These are phyloP conservation scores for Ballota nigra DNA, from an alignment of 257 asterid species.

Conservation along the genomic window DNA sequence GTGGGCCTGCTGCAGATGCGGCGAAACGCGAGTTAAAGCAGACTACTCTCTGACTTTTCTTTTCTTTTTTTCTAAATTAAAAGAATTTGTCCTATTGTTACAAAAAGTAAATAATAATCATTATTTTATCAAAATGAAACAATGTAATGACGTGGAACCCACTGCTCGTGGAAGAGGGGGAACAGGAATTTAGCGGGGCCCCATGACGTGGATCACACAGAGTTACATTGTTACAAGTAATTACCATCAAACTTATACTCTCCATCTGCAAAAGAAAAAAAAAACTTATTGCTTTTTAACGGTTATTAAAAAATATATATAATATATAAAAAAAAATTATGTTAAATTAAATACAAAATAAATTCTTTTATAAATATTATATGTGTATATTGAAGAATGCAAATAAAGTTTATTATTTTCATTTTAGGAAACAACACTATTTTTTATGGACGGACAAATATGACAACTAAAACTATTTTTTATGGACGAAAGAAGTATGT, in stretches of 20 bases:
- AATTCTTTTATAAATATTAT: too few species aligned
- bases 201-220: slow-evolving; percentile 27
- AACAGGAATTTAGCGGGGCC: slow-evolving; percentile 18
- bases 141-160: slow-evolving; percentile 29
- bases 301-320: too few species aligned
- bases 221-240: not conserved
- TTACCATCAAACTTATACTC: not conserved
- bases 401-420: too few species aligned
- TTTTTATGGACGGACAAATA: too few species aligned
- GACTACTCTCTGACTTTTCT: not conserved
- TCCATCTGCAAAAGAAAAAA: too few species aligned
- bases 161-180: slow-evolving; percentile 35
- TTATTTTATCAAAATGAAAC: not conserved
- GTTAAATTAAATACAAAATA: too few species aligned
- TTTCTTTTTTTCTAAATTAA: not conserved
- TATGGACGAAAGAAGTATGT: too few species aligned
- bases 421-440: too few species aligned
- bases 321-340: too few species aligned
- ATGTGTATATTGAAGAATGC: too few species aligned
- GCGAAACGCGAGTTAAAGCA: slow-evolving; percentile 27
- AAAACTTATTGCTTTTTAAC: too few species aligned
- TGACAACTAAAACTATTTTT: too few species aligned
- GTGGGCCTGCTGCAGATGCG: slow-evolving; percentile 21
- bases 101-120: not conserved
- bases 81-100: not conserved